These are phyloP conservation scores for Aspergillus ruber DNA, from an alignment of 2,329 filamentous ascomycete species.

Conservation along the genomic window DNA sequence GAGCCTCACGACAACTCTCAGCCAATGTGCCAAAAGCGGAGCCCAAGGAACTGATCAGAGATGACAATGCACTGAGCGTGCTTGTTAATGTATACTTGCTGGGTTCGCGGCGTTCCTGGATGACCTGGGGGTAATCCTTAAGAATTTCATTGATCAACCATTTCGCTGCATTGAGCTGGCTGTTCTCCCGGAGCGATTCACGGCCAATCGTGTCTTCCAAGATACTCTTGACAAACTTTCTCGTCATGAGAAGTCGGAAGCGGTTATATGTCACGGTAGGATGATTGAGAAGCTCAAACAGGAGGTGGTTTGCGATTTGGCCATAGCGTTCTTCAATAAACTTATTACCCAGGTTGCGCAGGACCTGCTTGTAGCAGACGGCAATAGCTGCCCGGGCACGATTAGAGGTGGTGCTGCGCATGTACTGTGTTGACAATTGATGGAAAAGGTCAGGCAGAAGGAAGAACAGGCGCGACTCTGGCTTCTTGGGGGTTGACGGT, in stretches of 20 bases:
- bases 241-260: conserved; percentile 76
- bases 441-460: conserved; percentile 72
- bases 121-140: conserved; percentile 86
- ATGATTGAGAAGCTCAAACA: conserved; percentile 72
- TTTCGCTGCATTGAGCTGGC: conserved; percentile 75
- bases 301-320: conserved; percentile 72
- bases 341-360: conserved; percentile 71
- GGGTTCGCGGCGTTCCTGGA: conserved; percentile 82
- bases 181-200: conserved; percentile 79
- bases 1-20: conserved; percentile 75
- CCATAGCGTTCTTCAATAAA: conserved; percentile 78
- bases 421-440: conserved; percentile 73
- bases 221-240: conserved; percentile 76
- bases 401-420: conserved; percentile 70
- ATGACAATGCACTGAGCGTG: conserved; percentile 69
- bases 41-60: conserved; percentile 71
- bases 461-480: conserved; percentile 63
- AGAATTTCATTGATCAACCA: conserved; percentile 79
- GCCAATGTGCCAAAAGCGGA: conserved; percentile 74
- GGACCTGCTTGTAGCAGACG: conserved; percentile 76
- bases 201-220: conserved; percentile 77
- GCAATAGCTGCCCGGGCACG: conserved; percentile 74
- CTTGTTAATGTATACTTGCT: conserved; percentile 78
- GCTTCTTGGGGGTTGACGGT: conserved; percentile 70
- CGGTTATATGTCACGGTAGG: conserved; percentile 72